A percentile compares a stretch with the other conserved stretches of the same genome.
These are phyloP conservation scores for Mortierella antarctica DNA, from an alignment of 192 early-diverging fungal species.

Conservation along the genomic window DNA sequence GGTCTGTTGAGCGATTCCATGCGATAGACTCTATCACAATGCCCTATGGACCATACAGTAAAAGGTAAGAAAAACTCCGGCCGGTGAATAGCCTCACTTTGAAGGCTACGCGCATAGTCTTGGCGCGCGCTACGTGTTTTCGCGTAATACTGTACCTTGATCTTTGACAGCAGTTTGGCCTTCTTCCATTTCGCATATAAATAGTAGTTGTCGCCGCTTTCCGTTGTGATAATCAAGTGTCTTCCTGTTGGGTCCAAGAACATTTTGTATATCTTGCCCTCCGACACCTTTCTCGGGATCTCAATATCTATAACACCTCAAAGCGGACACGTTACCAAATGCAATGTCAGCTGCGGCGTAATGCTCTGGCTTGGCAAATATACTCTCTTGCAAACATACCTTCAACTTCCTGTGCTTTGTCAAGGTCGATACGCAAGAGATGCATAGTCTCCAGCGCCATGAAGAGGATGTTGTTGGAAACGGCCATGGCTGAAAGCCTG, in stretches of 20 bases:
- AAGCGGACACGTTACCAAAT: not conserved
- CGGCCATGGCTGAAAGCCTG: slow-evolving; percentile 75
- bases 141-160: slow-evolving; percentile 66
- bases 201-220: slow-evolving; percentile 93
- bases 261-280: slow-evolving; percentile 72
- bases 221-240: slow-evolving; percentile 90
- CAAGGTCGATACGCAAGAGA: slow-evolving; percentile 90
- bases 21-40: slow-evolving; percentile 89
- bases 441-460: slow-evolving; percentile 80
- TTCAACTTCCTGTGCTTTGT: slow-evolving; percentile 81
- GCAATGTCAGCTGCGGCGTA: not conserved
- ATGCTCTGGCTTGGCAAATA: not conserved
- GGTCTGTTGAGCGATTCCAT: slow-evolving; percentile 78
- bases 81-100: not conserved
- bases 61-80: not conserved
- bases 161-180: slow-evolving; percentile 79
- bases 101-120: not conserved
- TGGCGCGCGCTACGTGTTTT: not conserved
- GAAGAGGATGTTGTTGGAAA: slow-evolving; percentile 87
- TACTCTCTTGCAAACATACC: slow-evolving; percentile 49
- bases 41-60: slow-evolving; percentile 58
- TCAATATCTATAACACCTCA: slow-evolving; percentile 71
- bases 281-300: slow-evolving; percentile 65
- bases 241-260: slow-evolving; percentile 92
- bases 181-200: slow-evolving; percentile 87